Evolutionary conservation across 345 rosid species (phyloP).

Genomic region (Capsella bursapastoris): DNA sequence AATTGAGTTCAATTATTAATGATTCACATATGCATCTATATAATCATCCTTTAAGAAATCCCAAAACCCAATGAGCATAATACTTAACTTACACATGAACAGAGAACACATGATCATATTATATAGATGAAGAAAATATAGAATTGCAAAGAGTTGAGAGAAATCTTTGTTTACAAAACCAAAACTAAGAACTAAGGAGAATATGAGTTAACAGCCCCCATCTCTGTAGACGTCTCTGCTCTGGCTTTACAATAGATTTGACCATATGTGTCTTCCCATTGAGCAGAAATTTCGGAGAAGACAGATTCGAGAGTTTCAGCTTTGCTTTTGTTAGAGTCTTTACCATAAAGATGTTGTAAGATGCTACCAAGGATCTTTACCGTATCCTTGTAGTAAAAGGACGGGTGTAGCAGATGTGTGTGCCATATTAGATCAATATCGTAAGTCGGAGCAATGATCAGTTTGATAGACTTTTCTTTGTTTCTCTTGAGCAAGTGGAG

Average conservation of each 20-base stretch:
- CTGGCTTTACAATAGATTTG: conserved; percentile 76
- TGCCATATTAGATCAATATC: conserved; percentile 95
- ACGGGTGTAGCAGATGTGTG: conserved; percentile 83
- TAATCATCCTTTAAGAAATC: too few relatives aligned
- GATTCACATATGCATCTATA: too few relatives aligned
- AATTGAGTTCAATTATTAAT: too few relatives aligned
- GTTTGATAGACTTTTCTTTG: conserved; percentile 58
- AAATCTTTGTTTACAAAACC: too few relatives aligned
- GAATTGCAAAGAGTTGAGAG: too few relatives aligned
- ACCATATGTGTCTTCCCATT: conserved; percentile 80
- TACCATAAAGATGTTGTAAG: conserved; percentile 74
- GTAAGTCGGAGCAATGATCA: conserved; percentile 86
- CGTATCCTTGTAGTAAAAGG: conserved; percentile 69
- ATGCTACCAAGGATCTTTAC: conserved; percentile 58
- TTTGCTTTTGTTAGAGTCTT: conserved; percentile 70
- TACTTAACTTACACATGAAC: too few relatives aligned
- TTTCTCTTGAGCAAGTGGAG: conserved; percentile 76
- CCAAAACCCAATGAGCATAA: too few relatives aligned
- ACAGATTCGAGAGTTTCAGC: conserved; percentile 70
- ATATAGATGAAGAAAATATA: too few relatives aligned
- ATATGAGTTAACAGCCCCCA: too few relatives aligned
- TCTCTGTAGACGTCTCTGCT: conserved; percentile 28
- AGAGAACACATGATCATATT: too few relatives aligned
- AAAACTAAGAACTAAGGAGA: too few relatives aligned
- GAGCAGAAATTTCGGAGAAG: conserved; percentile 71